A percentile compares a stretch with the other conserved stretches of the same genome.
Evolutionary conservation across 1,284 basidiomycete species (phyloP).

Genomic region (Naganishia albida): DNA sequence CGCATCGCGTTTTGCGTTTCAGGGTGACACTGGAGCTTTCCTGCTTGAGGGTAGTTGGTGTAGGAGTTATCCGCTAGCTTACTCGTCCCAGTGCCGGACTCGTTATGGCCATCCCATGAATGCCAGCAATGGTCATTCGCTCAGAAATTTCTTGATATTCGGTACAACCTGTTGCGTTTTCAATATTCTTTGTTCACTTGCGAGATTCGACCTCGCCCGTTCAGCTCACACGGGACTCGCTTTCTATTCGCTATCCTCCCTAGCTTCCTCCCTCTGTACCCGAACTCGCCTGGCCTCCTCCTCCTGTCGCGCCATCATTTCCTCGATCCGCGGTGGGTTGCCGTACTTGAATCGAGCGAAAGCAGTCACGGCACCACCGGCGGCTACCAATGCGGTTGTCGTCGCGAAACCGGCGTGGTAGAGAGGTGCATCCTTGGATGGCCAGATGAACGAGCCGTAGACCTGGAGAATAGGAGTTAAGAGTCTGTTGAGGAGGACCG

Average conservation of each 20-base stretch:
- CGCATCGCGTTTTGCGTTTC: neutral
- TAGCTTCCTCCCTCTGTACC: neutral
- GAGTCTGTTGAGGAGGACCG: slow-evolving; percentile 29
- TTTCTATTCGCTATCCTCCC: slow-evolving; percentile 4
- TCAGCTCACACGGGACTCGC: neutral
- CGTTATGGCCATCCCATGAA: neutral
- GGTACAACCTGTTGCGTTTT: slow-evolving; percentile 8
- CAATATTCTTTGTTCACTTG: neutral
- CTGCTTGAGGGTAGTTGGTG: neutral
- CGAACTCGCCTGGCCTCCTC: slow-evolving; percentile 21
- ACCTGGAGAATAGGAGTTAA: slow-evolving; percentile 37
- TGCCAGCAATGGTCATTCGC: neutral
- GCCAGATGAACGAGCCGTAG: slow-evolving; percentile 55
- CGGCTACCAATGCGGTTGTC: slow-evolving; percentile 45
- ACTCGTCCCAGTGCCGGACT: neutral
- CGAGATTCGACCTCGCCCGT: neutral
- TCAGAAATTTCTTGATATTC: neutral
- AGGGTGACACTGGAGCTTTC: neutral
- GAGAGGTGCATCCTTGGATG: slow-evolving; percentile 40
- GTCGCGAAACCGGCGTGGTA: slow-evolving; percentile 50
- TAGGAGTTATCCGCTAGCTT: no score
- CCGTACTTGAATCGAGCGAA: slow-evolving; percentile 43
- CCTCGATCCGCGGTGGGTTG: slow-evolving; percentile 36
- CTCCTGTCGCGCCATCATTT: slow-evolving; percentile 9
- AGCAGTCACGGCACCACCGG: slow-evolving; percentile 37